Percentiles rank a stretch among this genome's conserved stretches.
Evolutionary conservation across 371 early-diverging fungal genomes (phyloP).

Genomic region (Chytridiales sp.): DNA sequence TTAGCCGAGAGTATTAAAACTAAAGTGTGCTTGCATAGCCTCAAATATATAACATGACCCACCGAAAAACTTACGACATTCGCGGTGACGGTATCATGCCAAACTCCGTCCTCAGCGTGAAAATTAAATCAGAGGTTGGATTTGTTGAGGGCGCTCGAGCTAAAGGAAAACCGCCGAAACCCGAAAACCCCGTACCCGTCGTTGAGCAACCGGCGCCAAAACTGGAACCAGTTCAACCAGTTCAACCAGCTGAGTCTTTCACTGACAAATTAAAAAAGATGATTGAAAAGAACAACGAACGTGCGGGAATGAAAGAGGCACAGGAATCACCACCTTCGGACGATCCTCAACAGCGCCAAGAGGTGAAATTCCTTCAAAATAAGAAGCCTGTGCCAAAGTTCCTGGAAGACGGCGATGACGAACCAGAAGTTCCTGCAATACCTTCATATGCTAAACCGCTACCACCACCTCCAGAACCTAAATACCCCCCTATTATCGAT

Average conservation of each 20-base stretch:
- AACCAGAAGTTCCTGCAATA: slow-evolving; percentile 1
- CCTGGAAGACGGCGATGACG: not conserved
- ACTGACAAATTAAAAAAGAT: slow-evolving; percentile 38
- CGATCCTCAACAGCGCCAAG: slow-evolving; percentile 10
- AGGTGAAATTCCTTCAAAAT: not conserved
- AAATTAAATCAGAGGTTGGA: too few species aligned
- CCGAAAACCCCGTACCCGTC: too few species aligned
- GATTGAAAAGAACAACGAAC: slow-evolving; percentile 35
- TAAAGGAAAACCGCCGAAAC: too few species aligned
- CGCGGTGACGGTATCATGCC: too few species aligned
- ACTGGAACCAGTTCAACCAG: too few species aligned
- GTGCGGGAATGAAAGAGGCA: slow-evolving; percentile 15
- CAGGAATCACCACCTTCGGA: slow-evolving; percentile 17
- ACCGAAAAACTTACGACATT: too few species aligned
- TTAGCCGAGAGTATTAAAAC: too few species aligned
- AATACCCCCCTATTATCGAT: slow-evolving; percentile 34
- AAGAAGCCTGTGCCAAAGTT: slow-evolving; percentile 3
- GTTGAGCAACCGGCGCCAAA: too few species aligned
- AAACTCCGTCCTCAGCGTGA: too few species aligned
- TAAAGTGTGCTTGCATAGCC: too few species aligned
- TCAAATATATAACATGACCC: too few species aligned
- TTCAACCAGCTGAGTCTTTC: slow-evolving; percentile 38
- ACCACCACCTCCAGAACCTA: not conserved
- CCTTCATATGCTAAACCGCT: slow-evolving; percentile 9
- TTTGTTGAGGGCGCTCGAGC: too few species aligned